Percentiles rank a stretch among this genome's conserved stretches.
phyloP scores from a whole-genome alignment of 306 rosid genomes.

The Herpetospermum pedunculosum region DNA sequence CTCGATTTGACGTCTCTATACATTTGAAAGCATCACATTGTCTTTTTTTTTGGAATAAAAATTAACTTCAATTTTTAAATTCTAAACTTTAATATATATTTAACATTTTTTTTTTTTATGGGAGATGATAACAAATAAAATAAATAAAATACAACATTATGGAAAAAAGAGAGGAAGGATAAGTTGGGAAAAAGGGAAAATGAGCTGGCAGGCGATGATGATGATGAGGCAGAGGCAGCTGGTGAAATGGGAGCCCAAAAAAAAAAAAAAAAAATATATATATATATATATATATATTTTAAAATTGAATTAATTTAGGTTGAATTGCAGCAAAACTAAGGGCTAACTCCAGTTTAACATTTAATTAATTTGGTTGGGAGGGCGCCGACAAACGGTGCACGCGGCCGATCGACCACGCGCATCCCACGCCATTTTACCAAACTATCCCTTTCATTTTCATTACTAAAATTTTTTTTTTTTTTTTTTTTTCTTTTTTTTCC shows the following conservation, averaged over 20 bases:
- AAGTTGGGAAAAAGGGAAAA: not conserved
- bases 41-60: too few relatives aligned
- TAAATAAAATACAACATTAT: too few relatives aligned
- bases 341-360: not conserved
- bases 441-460: not conserved
- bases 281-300: too few relatives aligned
- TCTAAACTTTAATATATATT: too few relatives aligned
- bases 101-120: too few relatives aligned
- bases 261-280: not conserved
- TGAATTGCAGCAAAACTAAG: not conserved
- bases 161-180: not conserved
- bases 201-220: not conserved
- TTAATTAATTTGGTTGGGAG: not conserved
- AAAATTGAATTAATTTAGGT: not conserved
- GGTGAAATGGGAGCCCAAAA: not conserved
- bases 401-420: slow-evolving; percentile 52
- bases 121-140: too few relatives aligned
- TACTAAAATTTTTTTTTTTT: not conserved
- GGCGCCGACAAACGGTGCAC: slow-evolving; percentile 15
- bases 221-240: not conserved
- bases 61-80: too few relatives aligned
- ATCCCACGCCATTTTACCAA: not conserved
- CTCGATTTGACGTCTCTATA: too few relatives aligned
- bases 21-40: too few relatives aligned
- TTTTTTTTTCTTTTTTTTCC: not conserved